Evolutionary conservation across 306 rosid species (phyloP).

Genomic region (Dalbergia cochinchinensis): DNA sequence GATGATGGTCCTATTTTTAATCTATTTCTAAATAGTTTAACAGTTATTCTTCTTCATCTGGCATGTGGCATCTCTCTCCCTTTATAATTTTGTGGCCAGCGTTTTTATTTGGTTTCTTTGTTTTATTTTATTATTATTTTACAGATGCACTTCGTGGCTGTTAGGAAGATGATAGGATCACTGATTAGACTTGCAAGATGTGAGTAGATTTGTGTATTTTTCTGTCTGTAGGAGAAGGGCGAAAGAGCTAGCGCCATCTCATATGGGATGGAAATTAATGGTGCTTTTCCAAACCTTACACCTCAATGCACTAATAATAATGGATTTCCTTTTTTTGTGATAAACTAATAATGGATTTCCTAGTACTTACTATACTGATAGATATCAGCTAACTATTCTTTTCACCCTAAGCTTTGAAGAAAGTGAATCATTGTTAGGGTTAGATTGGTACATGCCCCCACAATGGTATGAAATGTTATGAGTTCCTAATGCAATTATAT

Average conservation of each 20-base stretch:
- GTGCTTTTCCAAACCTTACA: constrained; percentile 6
- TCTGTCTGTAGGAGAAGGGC: no score
- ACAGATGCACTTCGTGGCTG: constrained; percentile 23
- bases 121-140: constrained; percentile 2
- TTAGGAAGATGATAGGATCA: constrained; percentile 55
- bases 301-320: background rate
- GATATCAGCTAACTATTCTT: background rate
- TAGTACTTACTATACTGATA: background rate
- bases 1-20: constrained; percentile 38
- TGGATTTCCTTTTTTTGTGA: no score
- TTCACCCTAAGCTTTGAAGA: background rate
- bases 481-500: background rate
- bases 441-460: background rate
- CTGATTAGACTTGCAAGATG: constrained; percentile 48
- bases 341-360: background rate
- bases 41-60: constrained; percentile 32
- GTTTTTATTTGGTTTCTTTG: constrained; percentile 31
- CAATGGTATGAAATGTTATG: background rate
- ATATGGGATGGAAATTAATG: background rate
- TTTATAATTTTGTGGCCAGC: constrained; percentile 34
- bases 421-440: constrained; percentile 39
- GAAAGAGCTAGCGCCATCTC: no score
- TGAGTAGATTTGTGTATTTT: background rate
- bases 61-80: background rate
- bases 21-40: constrained; percentile 37